Evolutionary conservation across 805 yeast species (phyloP), one percentile per base, ranked within the genome.

Genomic region (Starmerella scarabaei): DNA sequence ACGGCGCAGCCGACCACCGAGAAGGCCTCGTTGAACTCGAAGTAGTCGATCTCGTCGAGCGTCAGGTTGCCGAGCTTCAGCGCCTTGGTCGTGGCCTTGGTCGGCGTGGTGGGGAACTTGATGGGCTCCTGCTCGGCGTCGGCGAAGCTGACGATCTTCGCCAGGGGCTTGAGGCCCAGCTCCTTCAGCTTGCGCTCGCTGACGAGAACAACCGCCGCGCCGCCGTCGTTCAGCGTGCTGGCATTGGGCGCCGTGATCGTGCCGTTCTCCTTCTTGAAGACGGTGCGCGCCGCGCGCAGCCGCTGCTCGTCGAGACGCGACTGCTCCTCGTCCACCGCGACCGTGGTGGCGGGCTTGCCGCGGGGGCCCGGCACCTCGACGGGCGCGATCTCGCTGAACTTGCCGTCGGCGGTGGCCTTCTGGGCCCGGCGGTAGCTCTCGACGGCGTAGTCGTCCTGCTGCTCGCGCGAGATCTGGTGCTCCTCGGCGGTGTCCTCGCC

Each of bases 231-330:
- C 56, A 91, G 70, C 57, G 93, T 84, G 21, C 96, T 84, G 21
- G 97, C 93, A 61, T 91, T 93, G 53, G 96, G 93, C 20, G 94
- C 97, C 30, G 98, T 88, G 46, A 91, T 88, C 30, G 96, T 82
- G 60, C 97, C 98, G 26, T 23, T 23, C 57, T 85, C 95, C 64
- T 73, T 77, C 66, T 82, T 80, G 77, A 91, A 91, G 29, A 84
- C 97, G 39, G 98, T 76, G 68, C 97, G 80, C 23, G 97, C 95
- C 43, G 78, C 38, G 59, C 71, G 74, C 53, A 91, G 67, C 61
- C 73, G 84, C 31, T 69, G 68, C 62, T 81, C 85, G 65, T 88
- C 73, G 53, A 86, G 71, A 58, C 83, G 83, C 42, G 65, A 57
- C 44, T 72, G 65, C 69, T 91, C 98, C 65, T 91, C 97, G 63